Evolutionary conservation across 2,329 filamentous ascomycete species (phyloP), one percentile per base, ranked within the genome.

Genomic region (Apiospora aurea): DNA sequence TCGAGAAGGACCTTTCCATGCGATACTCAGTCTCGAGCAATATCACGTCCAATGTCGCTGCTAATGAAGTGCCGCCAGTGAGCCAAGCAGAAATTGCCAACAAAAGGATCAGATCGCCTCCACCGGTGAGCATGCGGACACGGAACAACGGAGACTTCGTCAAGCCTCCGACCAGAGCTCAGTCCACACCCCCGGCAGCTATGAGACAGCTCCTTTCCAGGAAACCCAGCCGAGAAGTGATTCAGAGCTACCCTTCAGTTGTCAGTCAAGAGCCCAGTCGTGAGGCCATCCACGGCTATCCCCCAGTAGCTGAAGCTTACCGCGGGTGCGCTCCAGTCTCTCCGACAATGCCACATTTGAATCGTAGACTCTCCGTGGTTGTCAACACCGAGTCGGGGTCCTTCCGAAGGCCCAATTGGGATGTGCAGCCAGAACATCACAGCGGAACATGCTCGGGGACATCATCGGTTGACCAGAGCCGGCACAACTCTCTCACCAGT

Each of bases 41-140:
- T 57, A 67, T 53, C 18, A 75, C 70, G 21, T 11, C 57, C 3
- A 41, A 2, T 41, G 18, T 41, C 34, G 34, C 21, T 41, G 34
- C 57, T 10, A 64, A 41, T 7, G 57, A 41, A 64, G 29, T 41
- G 8, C 57, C 34, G 21, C 57, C 57, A 41, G 21, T 38, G 21
- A 64, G 34, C 34, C 57, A 61, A 18, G 53, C 34, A 14, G 57
- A 64, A 2, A 64, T n/a, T 64, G 41, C 47, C 3, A 34, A 11
- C 8, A 68, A 68, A 41, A 81, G 78, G 71, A 75, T 79, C 13
- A 82, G 76, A 70, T 81, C 82, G 0, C 80, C 82, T 3, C 83
- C 83, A 0, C 83, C 85, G 0, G 80, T 85, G 41, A 86, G 82
- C 75, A 82, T 86, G 78, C 80, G 80, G n/a, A 84, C 82, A 4